phyloP scores from a whole-genome alignment of 75 land plant species.

The Picea sitchensis region DNA sequence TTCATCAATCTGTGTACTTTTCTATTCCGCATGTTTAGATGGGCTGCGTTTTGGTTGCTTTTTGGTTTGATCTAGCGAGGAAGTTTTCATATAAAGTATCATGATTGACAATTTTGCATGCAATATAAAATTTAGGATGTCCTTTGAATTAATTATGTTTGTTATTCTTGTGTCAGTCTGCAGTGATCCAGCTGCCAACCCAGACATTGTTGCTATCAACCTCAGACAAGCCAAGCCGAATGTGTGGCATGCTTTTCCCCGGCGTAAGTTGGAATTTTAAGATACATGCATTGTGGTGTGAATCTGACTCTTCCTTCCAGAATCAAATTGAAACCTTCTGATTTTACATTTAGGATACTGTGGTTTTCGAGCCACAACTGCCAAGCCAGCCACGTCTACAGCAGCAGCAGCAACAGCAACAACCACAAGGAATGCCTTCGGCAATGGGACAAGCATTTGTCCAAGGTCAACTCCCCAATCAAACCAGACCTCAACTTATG shows the following conservation, averaged over 20 bases:
- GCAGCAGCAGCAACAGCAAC: conserved; percentile 34
- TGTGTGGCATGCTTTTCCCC: conserved; percentile 94
- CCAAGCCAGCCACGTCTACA: conserved; percentile 54
- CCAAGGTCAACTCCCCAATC: conserved; percentile 22
- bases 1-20: too few species aligned
- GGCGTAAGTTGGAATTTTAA: conserved; percentile 49
- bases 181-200: conserved; percentile 85
- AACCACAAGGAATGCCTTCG: conserved; percentile 28
- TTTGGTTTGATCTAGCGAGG: too few species aligned
- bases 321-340: not conserved
- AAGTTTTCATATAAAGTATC: too few species aligned
- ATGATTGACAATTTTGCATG: too few species aligned
- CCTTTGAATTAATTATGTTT: too few species aligned
- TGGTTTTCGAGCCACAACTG: conserved; percentile 88
- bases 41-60: too few species aligned
- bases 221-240: conserved; percentile 76
- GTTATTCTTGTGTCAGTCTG: conserved; percentile 49
- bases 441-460: conserved; percentile 35
- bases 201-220: conserved; percentile 87
- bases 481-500: conserved; percentile 50
- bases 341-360: conserved; percentile 70
- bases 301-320: not conserved
- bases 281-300: not conserved
- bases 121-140: too few species aligned
- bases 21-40: too few species aligned